Conservation (phyloP, 371 early-diverging fungal species). For the Mucor velutinosus region DNA sequence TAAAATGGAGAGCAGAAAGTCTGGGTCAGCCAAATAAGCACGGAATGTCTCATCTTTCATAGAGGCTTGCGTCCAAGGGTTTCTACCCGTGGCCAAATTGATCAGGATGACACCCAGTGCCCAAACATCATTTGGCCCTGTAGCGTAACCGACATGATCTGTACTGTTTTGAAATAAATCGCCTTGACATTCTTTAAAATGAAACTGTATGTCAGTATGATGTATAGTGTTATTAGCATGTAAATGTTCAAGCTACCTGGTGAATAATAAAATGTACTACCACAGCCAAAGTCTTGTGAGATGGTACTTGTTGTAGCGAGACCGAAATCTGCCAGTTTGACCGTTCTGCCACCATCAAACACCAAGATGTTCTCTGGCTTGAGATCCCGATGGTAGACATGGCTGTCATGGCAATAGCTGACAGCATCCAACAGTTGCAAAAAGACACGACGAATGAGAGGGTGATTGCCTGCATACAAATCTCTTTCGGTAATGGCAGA, state of each 20-base stretch:
- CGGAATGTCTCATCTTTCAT: slow-evolving; percentile 72
- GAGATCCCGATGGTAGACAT: slow-evolving; percentile 75
- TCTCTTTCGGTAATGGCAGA: slow-evolving; percentile 64
- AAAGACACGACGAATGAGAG: slow-evolving; percentile 53
- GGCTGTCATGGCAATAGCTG: slow-evolving; percentile 52
- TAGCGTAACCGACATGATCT: slow-evolving; percentile 58
- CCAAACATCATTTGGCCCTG: slow-evolving; percentile 85
- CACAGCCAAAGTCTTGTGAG: slow-evolving; percentile 88
- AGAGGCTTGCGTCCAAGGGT: slow-evolving; percentile 83
- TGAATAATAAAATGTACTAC: slow-evolving; percentile 90
- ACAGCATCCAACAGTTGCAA: slow-evolving; percentile 62
- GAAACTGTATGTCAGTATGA: background rate
- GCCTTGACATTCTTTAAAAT: slow-evolving; percentile 72
- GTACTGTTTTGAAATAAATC: slow-evolving; percentile 43
- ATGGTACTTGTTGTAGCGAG: slow-evolving; percentile 76
- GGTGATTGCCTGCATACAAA: slow-evolving; percentile 49
- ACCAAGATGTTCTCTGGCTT: slow-evolving; percentile 74
- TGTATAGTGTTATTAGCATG: background rate
- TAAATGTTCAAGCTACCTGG: slow-evolving; percentile 58
- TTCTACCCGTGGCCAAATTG: slow-evolving; percentile 75
- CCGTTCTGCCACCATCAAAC: slow-evolving; percentile 45
- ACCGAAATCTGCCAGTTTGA: slow-evolving; percentile 95
- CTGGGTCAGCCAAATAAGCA: slow-evolving; percentile 63
- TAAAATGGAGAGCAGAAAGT: slow-evolving; percentile 65
- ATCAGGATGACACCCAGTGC: slow-evolving; percentile 82